phyloP scores from a whole-genome alignment of 371 early-diverging fungal genomes.

The Mucor sp. region DNA sequence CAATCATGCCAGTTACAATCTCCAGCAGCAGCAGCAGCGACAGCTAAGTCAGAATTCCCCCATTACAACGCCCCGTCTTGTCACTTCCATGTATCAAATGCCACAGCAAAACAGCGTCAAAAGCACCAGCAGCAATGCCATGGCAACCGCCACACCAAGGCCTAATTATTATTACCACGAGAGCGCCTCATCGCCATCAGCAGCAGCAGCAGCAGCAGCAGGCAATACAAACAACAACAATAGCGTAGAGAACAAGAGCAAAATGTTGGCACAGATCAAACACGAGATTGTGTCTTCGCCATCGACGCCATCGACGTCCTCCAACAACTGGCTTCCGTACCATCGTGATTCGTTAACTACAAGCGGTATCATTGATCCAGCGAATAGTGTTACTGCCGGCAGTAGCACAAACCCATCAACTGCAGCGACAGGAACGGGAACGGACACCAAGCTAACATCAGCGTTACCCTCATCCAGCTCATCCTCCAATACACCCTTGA shows the following conservation, averaged over 20 bases:
- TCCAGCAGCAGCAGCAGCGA: neutral
- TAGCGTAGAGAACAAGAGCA: neutral
- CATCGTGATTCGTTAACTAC: conserved; percentile 12
- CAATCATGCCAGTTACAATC: neutral
- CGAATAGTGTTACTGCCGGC: conserved; percentile 15
- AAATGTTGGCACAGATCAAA: conserved; percentile 3
- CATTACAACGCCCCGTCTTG: neutral
- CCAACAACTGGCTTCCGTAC: neutral
- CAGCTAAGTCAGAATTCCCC: neutral
- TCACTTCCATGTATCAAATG: neutral
- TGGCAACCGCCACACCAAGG: neutral
- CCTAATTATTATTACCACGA: neutral
- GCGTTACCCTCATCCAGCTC: neutral
- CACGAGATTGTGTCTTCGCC: neutral
- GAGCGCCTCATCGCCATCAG: neutral
- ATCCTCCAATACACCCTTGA: neutral
- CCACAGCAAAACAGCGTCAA: neutral
- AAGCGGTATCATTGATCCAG: neutral
- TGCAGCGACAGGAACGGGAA: neutral
- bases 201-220: neutral
- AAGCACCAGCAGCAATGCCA: neutral
- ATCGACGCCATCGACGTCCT: neutral
- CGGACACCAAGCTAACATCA: neutral
- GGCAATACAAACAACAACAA: conserved; percentile 1
- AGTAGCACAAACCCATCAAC: conserved; percentile 6